Evolutionary conservation across 345 rosid genomes (phyloP), one percentile per base, ranked within the genome.

Genomic region (Microthlaspi erraticum): DNA sequence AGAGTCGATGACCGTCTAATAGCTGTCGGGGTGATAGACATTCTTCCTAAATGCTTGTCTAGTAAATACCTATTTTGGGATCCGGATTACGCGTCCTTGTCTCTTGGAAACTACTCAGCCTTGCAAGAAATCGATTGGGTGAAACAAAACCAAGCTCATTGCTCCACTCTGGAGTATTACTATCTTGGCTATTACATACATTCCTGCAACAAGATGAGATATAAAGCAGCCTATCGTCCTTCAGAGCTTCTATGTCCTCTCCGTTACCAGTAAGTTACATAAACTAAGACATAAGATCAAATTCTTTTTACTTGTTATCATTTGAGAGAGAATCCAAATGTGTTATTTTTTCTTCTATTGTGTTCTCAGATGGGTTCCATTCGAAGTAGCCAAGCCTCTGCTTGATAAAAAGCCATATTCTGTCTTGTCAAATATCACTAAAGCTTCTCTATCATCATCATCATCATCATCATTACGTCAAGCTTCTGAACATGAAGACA

Each of bases 1-100:
- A 69, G 85, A 62, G 77, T 93, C 52, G 88, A 91, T 78, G 97
- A 82, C 45, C 85, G 33, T 65, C 83, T 93, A 39, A 87, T 93
- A 78, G 98, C 97, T 16, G 97, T 91, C 34, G 98, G 98, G 45
- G 95, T 93, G 19, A 60, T 93, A 12, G 98, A 93, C 77, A 77
- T 91, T 71, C 96, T 93, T 51, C 98, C 98, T 37, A 83, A 79
- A 75, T 91, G 97, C 75, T 77, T 93, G 82, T 93, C 97, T 0
- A 93, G 98, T 83, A 91, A 87, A 78, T 93, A 91, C 76, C 77
- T 93, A 46, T 91, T 93, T 74, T 93, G 98, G 97, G 98, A 93
- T 77, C 97, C 98, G 13, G 98, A 91, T 75, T 80, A 77, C 60
- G 93, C 97, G 45, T 87, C 79, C 65, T 64, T 93, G 45, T 91